Conservation (phyloP, 768 basidiomycete genomes). For the Filobasidium wieringae region DNA sequence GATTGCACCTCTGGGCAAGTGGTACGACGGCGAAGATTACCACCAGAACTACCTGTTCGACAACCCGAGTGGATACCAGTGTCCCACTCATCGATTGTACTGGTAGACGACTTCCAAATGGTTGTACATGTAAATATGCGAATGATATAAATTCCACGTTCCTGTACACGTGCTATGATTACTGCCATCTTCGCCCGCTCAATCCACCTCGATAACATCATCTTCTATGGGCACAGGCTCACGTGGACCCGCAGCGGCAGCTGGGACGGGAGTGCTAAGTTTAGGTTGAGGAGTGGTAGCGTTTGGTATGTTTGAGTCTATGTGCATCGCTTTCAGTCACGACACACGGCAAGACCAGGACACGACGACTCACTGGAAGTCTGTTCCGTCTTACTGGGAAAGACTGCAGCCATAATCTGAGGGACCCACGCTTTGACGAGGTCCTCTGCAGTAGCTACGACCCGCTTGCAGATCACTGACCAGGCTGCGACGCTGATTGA, state of each 20-base stretch:
- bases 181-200: background rate
- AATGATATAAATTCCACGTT: too few species aligned
- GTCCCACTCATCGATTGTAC: constrained; percentile 7
- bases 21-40: constrained; percentile 50
- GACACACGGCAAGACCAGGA: background rate
- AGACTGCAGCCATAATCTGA: background rate
- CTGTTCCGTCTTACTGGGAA: background rate
- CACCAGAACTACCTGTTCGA: constrained; percentile 50
- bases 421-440: constrained; percentile 49
- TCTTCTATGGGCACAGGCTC: background rate
- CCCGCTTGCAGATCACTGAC: constrained; percentile 85
- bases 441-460: constrained; percentile 64
- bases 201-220: background rate
- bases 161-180: too few species aligned
- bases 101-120: background rate
- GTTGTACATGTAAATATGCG: background rate
- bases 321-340: background rate
- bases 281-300: background rate
- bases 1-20: constrained; percentile 56
- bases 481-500: constrained; percentile 86
- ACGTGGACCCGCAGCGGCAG: background rate
- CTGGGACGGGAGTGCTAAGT: background rate
- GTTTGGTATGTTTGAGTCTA: background rate
- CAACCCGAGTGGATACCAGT: constrained; percentile 51
- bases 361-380: background rate